phyloP scores from a whole-genome alignment of 2,329 filamentous ascomycete species.

The Fonsecaea multimorphosa region DNA sequence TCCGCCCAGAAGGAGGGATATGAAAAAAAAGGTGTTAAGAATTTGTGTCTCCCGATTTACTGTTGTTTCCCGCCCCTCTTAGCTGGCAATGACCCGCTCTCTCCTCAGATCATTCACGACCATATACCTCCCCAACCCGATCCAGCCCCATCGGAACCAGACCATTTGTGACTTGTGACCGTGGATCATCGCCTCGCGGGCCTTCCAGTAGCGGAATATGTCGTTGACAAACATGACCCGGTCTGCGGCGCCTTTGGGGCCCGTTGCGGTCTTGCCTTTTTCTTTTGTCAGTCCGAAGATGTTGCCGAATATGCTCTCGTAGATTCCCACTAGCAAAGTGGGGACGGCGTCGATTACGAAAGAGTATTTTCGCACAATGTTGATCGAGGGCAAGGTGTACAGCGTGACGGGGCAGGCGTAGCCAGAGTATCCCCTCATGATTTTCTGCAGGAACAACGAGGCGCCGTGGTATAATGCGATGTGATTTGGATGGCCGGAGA shows the following conservation, averaged over 20 bases:
- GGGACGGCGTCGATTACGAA: slow-evolving; percentile 76
- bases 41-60: neutral
- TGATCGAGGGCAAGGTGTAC: slow-evolving; percentile 80
- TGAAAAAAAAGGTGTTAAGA: no score
- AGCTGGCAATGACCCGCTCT: slow-evolving; percentile 53
- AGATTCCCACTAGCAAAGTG: slow-evolving; percentile 67
- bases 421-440: slow-evolving; percentile 68
- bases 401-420: slow-evolving; percentile 78
- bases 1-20: no score
- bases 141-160: slow-evolving; percentile 98
- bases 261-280: slow-evolving; percentile 30
- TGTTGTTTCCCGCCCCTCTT: slow-evolving; percentile 24
- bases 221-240: slow-evolving; percentile 74
- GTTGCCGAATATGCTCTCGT: slow-evolving; percentile 45
- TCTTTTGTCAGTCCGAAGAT: slow-evolving; percentile 28
- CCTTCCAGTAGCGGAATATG: slow-evolving; percentile 67
- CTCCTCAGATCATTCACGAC: slow-evolving; percentile 82
- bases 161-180: slow-evolving; percentile 96
- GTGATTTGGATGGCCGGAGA: slow-evolving; percentile 93
- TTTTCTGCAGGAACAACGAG: slow-evolving; percentile 69
- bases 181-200: slow-evolving; percentile 83
- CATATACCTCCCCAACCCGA: slow-evolving; percentile 91
- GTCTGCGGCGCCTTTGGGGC: slow-evolving; percentile 52
- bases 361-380: slow-evolving; percentile 78
- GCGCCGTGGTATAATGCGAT: slow-evolving; percentile 86